Percentiles rank a stretch among this genome's conserved stretches.
Conservation (phyloP, 164 flowering plant genomes). For the Aristolochia contorta region DNA sequence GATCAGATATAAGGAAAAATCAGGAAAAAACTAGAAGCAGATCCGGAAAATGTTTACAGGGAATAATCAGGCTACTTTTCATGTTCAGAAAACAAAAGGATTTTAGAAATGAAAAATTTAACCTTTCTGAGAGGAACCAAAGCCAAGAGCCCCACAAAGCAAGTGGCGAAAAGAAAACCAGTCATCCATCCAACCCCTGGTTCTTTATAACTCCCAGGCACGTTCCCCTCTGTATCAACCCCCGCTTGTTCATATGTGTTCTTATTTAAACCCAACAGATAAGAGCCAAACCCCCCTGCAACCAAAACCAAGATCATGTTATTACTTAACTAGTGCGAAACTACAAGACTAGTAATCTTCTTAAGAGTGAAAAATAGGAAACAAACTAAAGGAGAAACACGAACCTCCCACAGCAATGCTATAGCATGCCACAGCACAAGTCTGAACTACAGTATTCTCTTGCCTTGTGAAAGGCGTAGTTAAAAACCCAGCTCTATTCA, state of each 20-base stretch:
- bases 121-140: slow-evolving; percentile 50
- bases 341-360: not conserved
- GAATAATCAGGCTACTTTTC: too few species aligned
- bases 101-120: too few species aligned
- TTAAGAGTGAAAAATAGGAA: not conserved
- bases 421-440: slow-evolving; percentile 89
- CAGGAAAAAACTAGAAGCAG: not conserved
- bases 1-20: not conserved
- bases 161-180: slow-evolving; percentile 45
- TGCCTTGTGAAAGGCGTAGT: slow-evolving; percentile 68
- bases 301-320: not conserved
- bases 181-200: slow-evolving; percentile 42
- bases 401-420: slow-evolving; percentile 79
- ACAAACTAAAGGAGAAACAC: not conserved
- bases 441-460: slow-evolving; percentile 92
- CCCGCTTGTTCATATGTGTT: slow-evolving; percentile 72
- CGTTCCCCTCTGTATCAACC: slow-evolving; percentile 21
- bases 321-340: not conserved
- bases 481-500: slow-evolving; percentile 40
- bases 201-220: slow-evolving; percentile 26
- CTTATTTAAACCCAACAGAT: slow-evolving; percentile 66
- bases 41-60: not conserved
- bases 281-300: slow-evolving; percentile 90
- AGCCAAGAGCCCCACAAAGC: slow-evolving; percentile 51
- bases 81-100: not conserved